Base-by-base conservation (phyloP, 1,139 yeast genomes). In the Kodamaea arcana region DNA sequence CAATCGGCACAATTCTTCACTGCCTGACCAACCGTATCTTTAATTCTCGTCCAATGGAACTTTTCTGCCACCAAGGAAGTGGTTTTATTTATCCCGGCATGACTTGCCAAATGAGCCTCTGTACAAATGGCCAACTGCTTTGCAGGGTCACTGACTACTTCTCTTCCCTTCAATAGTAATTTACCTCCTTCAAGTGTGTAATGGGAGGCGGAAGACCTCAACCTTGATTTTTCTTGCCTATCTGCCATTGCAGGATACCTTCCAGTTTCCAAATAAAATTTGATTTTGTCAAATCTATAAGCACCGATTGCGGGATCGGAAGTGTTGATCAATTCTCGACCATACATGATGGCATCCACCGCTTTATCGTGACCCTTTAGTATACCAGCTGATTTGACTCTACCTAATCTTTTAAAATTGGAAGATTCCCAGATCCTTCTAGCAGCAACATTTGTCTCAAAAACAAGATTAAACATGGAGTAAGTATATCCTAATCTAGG, bases 31-130 rank as follows among this genome's bases (percentile, higher is more conserved):
- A 86, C 96, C 0, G 96, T 87, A 43, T 80, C 88, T 58, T 92
- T 90, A 43, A 92, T 84, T 33, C 95, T 75, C 1, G 88, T 76
- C 97, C 97, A 92, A 55, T 87, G 95, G 50, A 83, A 92, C 46
- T 76, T 75, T 44, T 84, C 94, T 1, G 94, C 75, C 15, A 92
- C 78, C 24, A 73, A 64, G 0, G 92, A 67, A 0, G 97, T 88
- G 1, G 95, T 82, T 50, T 82, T 84, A 58, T 92, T 92, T 41
- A 92, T 87, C n/a, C 97, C 97, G 4, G 83, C 83, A 53, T 88
- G 97, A 36, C 74, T 74, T 13, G 75, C 63, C 44, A 72, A 53
- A 54, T 90, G 97, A 12, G 77, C 60, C 32, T 78, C 82, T n/a
- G 78, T 70, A 30, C 92, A 86, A 24, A 90, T 80, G 43, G 78